phyloP scores from a whole-genome alignment of 495 filamentous ascomycete species.

The Aspergillus cristatus region DNA sequence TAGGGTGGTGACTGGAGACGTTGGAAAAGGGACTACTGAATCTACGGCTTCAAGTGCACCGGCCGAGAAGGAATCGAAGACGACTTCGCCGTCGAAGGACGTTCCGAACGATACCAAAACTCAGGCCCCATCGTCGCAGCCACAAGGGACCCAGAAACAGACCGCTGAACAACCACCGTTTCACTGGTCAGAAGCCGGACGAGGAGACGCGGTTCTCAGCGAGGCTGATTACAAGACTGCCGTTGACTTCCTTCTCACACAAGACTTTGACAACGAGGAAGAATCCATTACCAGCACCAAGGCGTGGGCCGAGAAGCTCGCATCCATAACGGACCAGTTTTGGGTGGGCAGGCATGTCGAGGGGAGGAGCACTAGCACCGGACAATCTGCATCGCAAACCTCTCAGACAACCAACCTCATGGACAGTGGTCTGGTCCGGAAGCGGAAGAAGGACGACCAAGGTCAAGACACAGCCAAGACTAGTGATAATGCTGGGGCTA shows the following conservation, averaged over 20 bases:
- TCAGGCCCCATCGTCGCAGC: slow-evolving; percentile 27
- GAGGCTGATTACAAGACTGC: slow-evolving; percentile 67
- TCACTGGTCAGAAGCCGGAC: slow-evolving; percentile 56
- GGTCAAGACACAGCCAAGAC: slow-evolving; percentile 6
- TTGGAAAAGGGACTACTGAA: slow-evolving; percentile 5
- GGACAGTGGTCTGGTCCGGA: slow-evolving; percentile 40
- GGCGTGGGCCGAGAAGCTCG: slow-evolving; percentile 61
- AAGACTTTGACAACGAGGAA: slow-evolving; percentile 69
- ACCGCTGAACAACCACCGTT: slow-evolving; percentile 43
- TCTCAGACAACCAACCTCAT: slow-evolving; percentile 30
- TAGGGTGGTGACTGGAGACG: slow-evolving; percentile 5
- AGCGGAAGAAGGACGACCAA: slow-evolving; percentile 40
- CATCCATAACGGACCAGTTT: slow-evolving; percentile 40
- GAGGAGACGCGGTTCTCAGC: slow-evolving; percentile 60
- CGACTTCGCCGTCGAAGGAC: slow-evolving; percentile 13
- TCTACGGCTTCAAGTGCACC: slow-evolving; percentile 1
- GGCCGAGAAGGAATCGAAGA: not conserved
- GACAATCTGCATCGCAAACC: slow-evolving; percentile 16
- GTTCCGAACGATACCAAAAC: slow-evolving; percentile 11
- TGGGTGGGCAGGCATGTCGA: slow-evolving; percentile 47
- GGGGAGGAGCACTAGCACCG: slow-evolving; percentile 29
- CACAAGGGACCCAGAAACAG: not conserved
- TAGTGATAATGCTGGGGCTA: slow-evolving; percentile 5
- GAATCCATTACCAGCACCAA: slow-evolving; percentile 60
- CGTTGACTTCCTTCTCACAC: slow-evolving; percentile 69